A percentile compares a stretch with the other conserved stretches of the same genome.
phyloP scores from a whole-genome alignment of 768 basidiomycete species.

The Auricularia heimuer region DNA sequence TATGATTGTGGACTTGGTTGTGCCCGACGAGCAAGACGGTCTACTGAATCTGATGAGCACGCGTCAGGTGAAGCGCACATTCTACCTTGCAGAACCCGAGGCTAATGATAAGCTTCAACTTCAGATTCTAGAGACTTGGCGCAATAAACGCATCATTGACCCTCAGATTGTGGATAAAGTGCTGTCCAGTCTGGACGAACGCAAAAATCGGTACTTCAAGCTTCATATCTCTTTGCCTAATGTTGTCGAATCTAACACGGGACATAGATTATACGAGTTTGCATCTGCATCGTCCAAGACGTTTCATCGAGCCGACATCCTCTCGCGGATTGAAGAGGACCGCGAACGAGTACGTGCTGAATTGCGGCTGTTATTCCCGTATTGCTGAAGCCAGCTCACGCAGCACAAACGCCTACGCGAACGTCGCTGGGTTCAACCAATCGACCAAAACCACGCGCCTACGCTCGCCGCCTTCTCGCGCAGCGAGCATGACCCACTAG shows the following conservation, averaged over 20 bases:
- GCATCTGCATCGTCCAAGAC: conserved; percentile 6
- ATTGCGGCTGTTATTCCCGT: background rate
- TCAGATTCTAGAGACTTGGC: conserved; percentile 88
- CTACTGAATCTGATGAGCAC: conserved; percentile 81
- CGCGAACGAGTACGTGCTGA: conserved; percentile 48
- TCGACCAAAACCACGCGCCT: conserved; percentile 12
- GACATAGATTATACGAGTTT: background rate
- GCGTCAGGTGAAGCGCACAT: conserved; percentile 53
- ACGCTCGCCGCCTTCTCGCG: background rate
- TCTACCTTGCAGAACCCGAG: background rate
- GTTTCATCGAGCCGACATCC: conserved; percentile 8
- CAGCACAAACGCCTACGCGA: conserved; percentile 81
- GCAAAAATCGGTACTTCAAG: conserved; percentile 21
- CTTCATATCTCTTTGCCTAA: background rate
- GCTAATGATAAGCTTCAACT: background rate
- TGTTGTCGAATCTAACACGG: background rate
- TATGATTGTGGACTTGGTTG: conserved; percentile 74
- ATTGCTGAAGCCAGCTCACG: background rate
- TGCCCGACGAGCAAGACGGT: conserved; percentile 80
- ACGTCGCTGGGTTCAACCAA: conserved; percentile 82
- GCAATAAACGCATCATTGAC: conserved; percentile 74
- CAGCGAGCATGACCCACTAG: conserved; percentile 17
- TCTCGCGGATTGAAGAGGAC: conserved; percentile 86
- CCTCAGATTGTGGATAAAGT: conserved; percentile 68
- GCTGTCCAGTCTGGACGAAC: conserved; percentile 43